Evolutionary conservation across 495 filamentous ascomycete genomes (phyloP).

Genomic region (Pyrenopolyporus hunteri): DNA sequence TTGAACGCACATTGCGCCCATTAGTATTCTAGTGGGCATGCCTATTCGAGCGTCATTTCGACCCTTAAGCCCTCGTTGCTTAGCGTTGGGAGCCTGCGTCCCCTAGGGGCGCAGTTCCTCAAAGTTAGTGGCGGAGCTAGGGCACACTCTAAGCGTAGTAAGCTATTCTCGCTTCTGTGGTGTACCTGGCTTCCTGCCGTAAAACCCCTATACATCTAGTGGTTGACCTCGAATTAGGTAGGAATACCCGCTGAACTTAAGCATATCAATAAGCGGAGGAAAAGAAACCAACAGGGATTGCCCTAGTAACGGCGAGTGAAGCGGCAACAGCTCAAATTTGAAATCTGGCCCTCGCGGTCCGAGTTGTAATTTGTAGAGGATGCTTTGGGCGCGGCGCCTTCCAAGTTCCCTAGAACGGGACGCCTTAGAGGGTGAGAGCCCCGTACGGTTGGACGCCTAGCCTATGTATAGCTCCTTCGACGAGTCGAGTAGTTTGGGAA

Average conservation of each 20-base stretch:
- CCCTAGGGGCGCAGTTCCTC: constrained; percentile 41
- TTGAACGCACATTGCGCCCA: constrained; percentile 72
- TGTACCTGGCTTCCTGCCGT: not conserved
- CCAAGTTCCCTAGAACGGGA: constrained; percentile 66
- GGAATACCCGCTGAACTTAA: constrained; percentile 75
- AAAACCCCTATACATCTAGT: constrained; percentile 30
- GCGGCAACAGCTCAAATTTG: constrained; percentile 73
- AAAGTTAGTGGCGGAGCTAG: constrained; percentile 55
- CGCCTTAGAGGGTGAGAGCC: constrained; percentile 65
- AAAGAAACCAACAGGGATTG: constrained; percentile 77
- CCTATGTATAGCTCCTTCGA: constrained; percentile 65
- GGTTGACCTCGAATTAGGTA: constrained; percentile 71
- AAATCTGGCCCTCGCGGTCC: constrained; percentile 62
- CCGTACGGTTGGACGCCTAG: constrained; percentile 56
- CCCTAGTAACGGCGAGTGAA: constrained; percentile 73
- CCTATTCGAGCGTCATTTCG: constrained; percentile 69
- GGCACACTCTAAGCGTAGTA: constrained; percentile 53
- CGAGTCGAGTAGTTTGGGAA: constrained; percentile 72
- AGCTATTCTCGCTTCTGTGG: not conserved
- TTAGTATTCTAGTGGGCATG: constrained; percentile 68
- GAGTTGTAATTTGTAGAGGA: constrained; percentile 72
- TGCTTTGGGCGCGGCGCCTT: constrained; percentile 59
- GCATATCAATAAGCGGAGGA: constrained; percentile 76
- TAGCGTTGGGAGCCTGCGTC: constrained; percentile 53
- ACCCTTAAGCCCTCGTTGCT: constrained; percentile 54